Base-by-base conservation (phyloP, 176 grass and related monocot species). In the Rhynchospora breviuscula region DNA sequence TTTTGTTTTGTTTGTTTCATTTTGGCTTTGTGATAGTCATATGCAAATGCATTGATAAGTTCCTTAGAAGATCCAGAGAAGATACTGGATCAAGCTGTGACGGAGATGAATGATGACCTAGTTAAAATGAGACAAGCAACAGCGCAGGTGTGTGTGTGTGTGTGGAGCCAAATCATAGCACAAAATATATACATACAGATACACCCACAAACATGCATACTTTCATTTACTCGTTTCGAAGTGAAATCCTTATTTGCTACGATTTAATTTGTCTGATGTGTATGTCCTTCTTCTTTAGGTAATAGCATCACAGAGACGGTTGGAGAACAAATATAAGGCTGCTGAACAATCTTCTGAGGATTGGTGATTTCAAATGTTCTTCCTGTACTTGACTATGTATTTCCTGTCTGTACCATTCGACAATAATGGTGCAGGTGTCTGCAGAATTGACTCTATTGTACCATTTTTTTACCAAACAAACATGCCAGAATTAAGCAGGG, bases 51-150 rank as follows among this genome's bases (percentile, higher is more conserved):
- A 64, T 80, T 95, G 64, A 49, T 99, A 82, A 96, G 81, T 88
- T 65, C 97, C 22, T 93, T 99, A 83, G 97, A 99, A 84, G 97
- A 99, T 86, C 97, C 97, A 65, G 97, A 99, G 71, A 99, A 99
- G 88, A 95, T 99, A 59, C 87, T 99, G 73, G 97, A 99, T 26
- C 97, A 99, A 82, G 97, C 96, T 0, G 96, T 99, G 70, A 46
- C 95, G 21, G 97, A 99, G 73, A 95, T 99, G 97, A 99, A 92
- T 64, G 97, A 99, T 47, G 97, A 99, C 81, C 90, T 99, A 26
- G 91, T 87, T 66, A 99, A 95, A 85, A 95, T 99, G 97, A 89
- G 97, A 23, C 97, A 99, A 66, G 89, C 97, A 58, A 96, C 97
- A 78, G 91, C 97, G 82, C 97, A 99, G 85, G 95, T 97, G 88